These are phyloP conservation scores for Prunus yedoensis DNA, from an alignment of 331 rosid genomes.

Conservation along the genomic window DNA sequence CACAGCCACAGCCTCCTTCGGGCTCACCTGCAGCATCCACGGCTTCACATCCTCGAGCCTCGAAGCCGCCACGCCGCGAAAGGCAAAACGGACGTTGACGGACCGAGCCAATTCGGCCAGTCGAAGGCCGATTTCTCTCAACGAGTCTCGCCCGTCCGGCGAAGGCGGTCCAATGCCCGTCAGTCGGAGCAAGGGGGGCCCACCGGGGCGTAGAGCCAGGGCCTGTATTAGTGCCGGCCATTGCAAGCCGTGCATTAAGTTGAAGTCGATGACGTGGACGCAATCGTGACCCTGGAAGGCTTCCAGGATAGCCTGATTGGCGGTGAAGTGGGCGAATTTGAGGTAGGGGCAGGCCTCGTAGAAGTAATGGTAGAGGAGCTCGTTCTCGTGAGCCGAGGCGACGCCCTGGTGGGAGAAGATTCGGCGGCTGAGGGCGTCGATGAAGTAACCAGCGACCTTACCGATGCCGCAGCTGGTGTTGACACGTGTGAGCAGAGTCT, in stretches of 20 bases:
- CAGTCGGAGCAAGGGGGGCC: constrained; percentile 67
- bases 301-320: constrained; percentile 85
- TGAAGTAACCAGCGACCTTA: constrained; percentile 82
- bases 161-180: constrained; percentile 98
- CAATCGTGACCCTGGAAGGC: constrained; percentile 79
- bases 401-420: constrained; percentile 37
- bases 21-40: constrained; percentile 81
- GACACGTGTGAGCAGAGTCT: constrained; percentile 49
- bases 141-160: constrained; percentile 80
- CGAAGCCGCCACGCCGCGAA: constrained; percentile 85
- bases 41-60: constrained; percentile 86
- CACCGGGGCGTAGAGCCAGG: constrained; percentile 82
- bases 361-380: constrained; percentile 65
- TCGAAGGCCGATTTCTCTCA: constrained; percentile 70
- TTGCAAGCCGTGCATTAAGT: constrained; percentile 86
- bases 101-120: constrained; percentile 86
- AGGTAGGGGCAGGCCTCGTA: constrained; percentile 93
- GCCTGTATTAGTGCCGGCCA: constrained; percentile 95
- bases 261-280: constrained; percentile 93
- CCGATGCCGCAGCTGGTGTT: constrained; percentile 77
- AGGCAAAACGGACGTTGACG: constrained; percentile 76
- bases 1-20: constrained; percentile 78
- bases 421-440: constrained; percentile 82
- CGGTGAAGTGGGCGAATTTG: constrained; percentile 93
- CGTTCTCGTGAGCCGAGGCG: constrained; percentile 44